Percentiles rank a stretch among this genome's conserved stretches.
Evolutionary conservation across 345 rosid species (phyloP).

Genomic region (Brassica cretica): DNA sequence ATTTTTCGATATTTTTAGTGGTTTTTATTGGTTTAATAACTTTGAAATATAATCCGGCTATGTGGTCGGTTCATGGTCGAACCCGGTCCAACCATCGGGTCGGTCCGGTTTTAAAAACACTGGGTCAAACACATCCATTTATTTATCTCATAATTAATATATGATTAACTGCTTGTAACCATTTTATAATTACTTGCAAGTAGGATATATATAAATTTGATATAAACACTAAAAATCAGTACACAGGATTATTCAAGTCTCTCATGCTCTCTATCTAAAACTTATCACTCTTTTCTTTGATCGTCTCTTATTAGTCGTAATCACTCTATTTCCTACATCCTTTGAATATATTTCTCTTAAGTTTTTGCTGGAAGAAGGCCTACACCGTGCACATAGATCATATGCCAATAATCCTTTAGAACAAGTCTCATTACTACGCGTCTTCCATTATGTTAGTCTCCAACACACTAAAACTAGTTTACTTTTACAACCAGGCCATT

Average conservation of each 20-base stretch:
- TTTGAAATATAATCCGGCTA: no score
- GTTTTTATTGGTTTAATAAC: no score
- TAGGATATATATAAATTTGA: background rate
- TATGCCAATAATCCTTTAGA: background rate
- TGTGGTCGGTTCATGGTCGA: no score
- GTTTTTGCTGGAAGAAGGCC: background rate
- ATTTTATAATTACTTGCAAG: background rate
- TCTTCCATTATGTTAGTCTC: background rate
- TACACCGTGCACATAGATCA: background rate
- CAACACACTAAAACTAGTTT: background rate
- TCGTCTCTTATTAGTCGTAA: background rate
- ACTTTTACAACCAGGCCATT: background rate
- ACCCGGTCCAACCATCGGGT: no score
- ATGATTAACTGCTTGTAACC: background rate
- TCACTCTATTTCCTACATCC: background rate
- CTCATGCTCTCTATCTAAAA: background rate
- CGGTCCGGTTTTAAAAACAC: no score
- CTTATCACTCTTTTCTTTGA: background rate
- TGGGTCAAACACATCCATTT: background rate
- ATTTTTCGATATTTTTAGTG: no score
- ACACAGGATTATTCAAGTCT: background rate
- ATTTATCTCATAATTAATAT: background rate
- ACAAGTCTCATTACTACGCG: background rate
- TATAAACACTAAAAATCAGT: background rate
- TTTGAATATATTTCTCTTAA: background rate